Evolutionary conservation across 2,329 filamentous ascomycete genomes (phyloP).

Genomic region (Penicillium sp.): DNA sequence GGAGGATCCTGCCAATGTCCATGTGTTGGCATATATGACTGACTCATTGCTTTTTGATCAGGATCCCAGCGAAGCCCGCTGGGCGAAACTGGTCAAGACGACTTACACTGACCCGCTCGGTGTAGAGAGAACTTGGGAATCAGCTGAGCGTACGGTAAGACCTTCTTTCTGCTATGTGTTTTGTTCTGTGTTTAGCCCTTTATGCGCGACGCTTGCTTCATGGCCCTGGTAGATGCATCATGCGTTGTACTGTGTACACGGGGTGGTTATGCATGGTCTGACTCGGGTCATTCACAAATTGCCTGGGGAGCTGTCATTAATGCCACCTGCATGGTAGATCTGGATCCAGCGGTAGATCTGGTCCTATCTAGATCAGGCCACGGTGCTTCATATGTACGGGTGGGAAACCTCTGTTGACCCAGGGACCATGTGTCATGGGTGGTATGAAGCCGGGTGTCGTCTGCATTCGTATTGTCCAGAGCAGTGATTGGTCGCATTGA

Average conservation of each 20-base stretch:
- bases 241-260: too few relatives aligned
- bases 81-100: constrained; percentile 43
- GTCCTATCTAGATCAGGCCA: neutral
- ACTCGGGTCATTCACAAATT: neutral
- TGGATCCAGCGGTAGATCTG: neutral
- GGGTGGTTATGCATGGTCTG: too few relatives aligned
- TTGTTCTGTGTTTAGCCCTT: constrained; percentile 1
- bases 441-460: constrained; percentile 2
- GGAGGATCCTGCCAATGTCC: neutral
- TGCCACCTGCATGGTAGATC: neutral
- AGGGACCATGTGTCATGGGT: neutral
- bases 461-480: neutral
- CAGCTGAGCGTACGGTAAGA: constrained; percentile 43
- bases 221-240: neutral
- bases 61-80: constrained; percentile 41
- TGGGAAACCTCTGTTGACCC: too few relatives aligned
- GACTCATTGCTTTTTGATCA: constrained; percentile 12
- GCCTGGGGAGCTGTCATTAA: neutral
- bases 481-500: constrained; percentile 1
- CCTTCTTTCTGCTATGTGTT: neutral
- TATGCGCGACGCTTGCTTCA: neutral
- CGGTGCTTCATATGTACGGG: neutral
- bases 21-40: neutral
- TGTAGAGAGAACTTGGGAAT: constrained; percentile 45
- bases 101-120: constrained; percentile 45